phyloP scores from a whole-genome alignment of 1,284 basidiomycete genomes.

The Rhodotorula sp. region DNA sequence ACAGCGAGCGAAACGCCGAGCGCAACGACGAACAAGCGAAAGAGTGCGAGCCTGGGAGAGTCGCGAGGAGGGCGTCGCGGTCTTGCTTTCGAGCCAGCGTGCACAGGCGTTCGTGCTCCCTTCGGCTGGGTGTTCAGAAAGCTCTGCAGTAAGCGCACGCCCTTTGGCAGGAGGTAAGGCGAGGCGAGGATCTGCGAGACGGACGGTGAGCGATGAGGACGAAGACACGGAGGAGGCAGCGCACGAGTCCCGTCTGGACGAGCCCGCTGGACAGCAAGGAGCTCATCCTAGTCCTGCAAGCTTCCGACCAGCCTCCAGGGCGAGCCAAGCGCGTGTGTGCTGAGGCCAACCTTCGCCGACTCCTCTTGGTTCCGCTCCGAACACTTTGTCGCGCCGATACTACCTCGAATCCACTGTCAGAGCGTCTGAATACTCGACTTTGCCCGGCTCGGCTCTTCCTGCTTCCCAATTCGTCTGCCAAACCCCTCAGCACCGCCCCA shows the following conservation, averaged over 20 bases:
- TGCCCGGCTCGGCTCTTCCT: background rate
- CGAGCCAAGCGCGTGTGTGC: background rate
- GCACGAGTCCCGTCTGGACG: slow-evolving; percentile 10
- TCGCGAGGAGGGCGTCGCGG: background rate
- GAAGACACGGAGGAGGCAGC: background rate
- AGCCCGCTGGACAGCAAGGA: slow-evolving; percentile 5
- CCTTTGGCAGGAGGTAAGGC: slow-evolving; percentile 17
- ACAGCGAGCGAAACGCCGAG: slow-evolving; percentile 26
- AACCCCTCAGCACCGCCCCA: too few species aligned
- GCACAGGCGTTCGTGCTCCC: background rate
- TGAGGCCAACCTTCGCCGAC: background rate
- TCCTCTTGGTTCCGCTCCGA: too few species aligned
- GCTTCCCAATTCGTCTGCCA: background rate
- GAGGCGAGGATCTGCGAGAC: slow-evolving; percentile 11
- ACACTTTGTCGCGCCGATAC: background rate
- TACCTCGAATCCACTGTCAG: too few species aligned
- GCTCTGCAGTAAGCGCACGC: background rate
- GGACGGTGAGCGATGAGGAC: background rate
- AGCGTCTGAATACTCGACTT: background rate
- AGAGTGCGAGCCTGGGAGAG: slow-evolving; percentile 1
- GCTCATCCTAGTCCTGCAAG: background rate
- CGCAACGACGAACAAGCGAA: slow-evolving; percentile 24
- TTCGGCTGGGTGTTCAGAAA: slow-evolving; percentile 15
- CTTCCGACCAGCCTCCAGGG: background rate
- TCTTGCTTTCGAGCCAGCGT: background rate